A percentile compares a stretch with the other conserved stretches of the same genome.
These are phyloP conservation scores for Tylopilus felleus DNA, from an alignment of 768 basidiomycete species.

Conservation along the genomic window DNA sequence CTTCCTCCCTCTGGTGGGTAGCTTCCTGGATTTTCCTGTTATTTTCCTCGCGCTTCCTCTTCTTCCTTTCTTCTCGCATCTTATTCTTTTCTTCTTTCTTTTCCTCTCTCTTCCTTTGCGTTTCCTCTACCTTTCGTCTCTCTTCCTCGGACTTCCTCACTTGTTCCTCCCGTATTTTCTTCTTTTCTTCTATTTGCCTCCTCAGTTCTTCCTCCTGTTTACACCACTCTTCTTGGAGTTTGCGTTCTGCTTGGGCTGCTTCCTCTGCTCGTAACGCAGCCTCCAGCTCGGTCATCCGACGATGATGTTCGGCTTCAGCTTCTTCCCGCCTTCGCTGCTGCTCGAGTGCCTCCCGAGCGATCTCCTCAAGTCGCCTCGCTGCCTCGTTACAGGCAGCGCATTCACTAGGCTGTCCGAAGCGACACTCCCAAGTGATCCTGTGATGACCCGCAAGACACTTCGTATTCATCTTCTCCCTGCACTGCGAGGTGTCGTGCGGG, in stretches of 20 bases:
- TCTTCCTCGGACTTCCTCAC: too few species aligned
- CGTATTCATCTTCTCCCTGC: conserved; percentile 33
- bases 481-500: conserved; percentile 34
- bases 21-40: too few species aligned
- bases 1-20: too few species aligned
- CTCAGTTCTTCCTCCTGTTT: conserved; percentile 37
- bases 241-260: conserved; percentile 10
- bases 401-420: conserved; percentile 27
- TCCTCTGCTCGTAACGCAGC: conserved; percentile 25
- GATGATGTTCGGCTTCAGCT: conserved; percentile 40
- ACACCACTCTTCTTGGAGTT: conserved; percentile 24
- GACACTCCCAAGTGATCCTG: conserved; percentile 40
- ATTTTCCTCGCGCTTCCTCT: too few species aligned
- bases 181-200: background rate
- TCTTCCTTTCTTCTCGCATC: too few species aligned
- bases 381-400: conserved; percentile 41
- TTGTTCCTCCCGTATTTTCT: background rate
- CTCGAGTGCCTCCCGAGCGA: conserved; percentile 35
- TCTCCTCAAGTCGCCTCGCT: conserved; percentile 35
- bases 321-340: conserved; percentile 41
- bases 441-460: conserved; percentile 47
- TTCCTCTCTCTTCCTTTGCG: too few species aligned
- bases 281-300: conserved; percentile 41
- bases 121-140: too few species aligned
- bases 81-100: too few species aligned